Base-by-base conservation (phyloP, 305 asterid species). In the Fraxinus greggii region DNA sequence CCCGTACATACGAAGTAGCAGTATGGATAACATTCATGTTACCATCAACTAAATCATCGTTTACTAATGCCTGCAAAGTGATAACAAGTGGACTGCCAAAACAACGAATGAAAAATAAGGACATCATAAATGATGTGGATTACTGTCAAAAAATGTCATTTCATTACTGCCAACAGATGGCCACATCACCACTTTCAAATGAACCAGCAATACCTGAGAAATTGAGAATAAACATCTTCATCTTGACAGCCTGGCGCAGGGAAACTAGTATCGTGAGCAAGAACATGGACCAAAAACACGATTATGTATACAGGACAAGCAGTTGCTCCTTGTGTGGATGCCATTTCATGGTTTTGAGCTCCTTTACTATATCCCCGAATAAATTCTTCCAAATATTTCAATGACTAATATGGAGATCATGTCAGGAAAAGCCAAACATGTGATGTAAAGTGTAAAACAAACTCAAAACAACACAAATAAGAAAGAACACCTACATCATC, bases 281-380 rank as follows among this genome's bases (percentile, higher is more conserved):
- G 93, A 86, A 92, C 85, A 82, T 93, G 93, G 85, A 93, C 88
- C 92, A 95, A 85, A 89, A 83, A 93, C 87, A 92, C 93, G 83
- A 90, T 88, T 76, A 91, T 24, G 88, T 92, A 92, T 77, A 85
- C 91, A 76, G 98, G 98, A 84, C 89, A 89, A 86, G 87, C 87
- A 83, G 89, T 86, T 83, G 86, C 86, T 86, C 83, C 87, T 83
- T 88, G 86, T 78, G 76, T 80, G 72, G 85, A 40, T 59, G 88
- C 84, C 75, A 84, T 86, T 85, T 84, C 89, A 78, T 84, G 87
- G 42, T 84, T 75, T 83, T 86, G 90, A 85, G 88, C 89, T 87
- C 86, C 89, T 88, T 86, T 89, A 81, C 85, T 84, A 85, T 83
- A 86, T 78, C 67, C 88, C 76, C 83, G 79, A 74, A 91, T 85